These are phyloP conservation scores for Pseudonectria foliicola DNA, from an alignment of 2,329 filamentous ascomycete genomes.

Conservation along the genomic window DNA sequence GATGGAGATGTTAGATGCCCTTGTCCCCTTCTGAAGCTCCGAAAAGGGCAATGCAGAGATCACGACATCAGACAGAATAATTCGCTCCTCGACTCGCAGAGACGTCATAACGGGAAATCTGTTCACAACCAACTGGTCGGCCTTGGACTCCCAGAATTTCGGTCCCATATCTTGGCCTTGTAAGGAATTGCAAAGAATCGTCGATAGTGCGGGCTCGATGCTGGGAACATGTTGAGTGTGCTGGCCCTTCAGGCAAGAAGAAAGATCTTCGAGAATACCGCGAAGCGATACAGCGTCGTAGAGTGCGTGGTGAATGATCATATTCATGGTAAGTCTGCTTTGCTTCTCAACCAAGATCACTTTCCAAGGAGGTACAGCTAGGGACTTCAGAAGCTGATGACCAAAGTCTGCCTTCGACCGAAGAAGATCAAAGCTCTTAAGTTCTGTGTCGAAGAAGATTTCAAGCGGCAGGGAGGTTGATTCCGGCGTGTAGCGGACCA, in stretches of 20 bases:
- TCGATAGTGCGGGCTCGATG: slow-evolving; percentile 31
- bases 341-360: slow-evolving; percentile 39
- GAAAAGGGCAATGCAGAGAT: slow-evolving; percentile 32
- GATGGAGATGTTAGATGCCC: slow-evolving; percentile 56
- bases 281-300: slow-evolving; percentile 77
- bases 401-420: slow-evolving; percentile 32
- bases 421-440: slow-evolving; percentile 21
- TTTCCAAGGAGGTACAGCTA: slow-evolving; percentile 57
- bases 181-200: slow-evolving; percentile 32
- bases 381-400: slow-evolving; percentile 28
- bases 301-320: slow-evolving; percentile 67
- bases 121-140: slow-evolving; percentile 49
- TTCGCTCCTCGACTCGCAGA: slow-evolving; percentile 33
- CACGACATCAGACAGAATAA: slow-evolving; percentile 27
- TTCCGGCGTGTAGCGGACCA: slow-evolving; percentile 52
- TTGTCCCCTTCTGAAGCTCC: slow-evolving; percentile 50
- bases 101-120: slow-evolving; percentile 74
- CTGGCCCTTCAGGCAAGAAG: slow-evolving; percentile 17
- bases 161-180: slow-evolving; percentile 28
- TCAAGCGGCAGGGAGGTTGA: slow-evolving; percentile 10
- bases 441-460: neutral
- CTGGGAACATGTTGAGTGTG: slow-evolving; percentile 5
- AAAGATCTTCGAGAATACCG: slow-evolving; percentile 55
- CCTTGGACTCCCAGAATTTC: slow-evolving; percentile 57
- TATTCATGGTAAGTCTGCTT: slow-evolving; percentile 28